Base-by-base conservation (phyloP, 225 moss, liverwort and hornwort species). In the Neckera pumila region DNA sequence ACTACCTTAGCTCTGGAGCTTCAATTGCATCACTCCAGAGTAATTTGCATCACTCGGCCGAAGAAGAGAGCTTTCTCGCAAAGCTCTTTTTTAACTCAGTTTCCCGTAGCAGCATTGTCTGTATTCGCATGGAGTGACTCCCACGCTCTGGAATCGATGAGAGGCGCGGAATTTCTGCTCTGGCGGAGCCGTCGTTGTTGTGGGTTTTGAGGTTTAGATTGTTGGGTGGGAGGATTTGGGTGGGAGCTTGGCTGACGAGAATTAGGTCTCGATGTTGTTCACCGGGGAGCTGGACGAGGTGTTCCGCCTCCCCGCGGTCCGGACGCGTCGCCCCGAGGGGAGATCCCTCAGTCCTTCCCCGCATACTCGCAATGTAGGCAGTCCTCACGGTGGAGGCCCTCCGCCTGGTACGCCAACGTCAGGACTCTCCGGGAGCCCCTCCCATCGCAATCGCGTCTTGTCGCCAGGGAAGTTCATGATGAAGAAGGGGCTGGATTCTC, bases 401-500 rank as follows among this genome's bases (percentile, higher is more conserved):
- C 89, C 84, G 74, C 86, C 89, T 11, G 87, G 91, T 42, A 89
- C 85, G 64, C 89, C 88, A 8, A 77, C 89, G 9, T 84, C 91
- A 14, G 92, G 89, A 45, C 64, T 92, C 15, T 89, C 89, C 14
- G 90, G 92, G 47, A 92, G 92, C 45, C 92, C 92, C 19, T 92
- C 90, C 7, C 88, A 90, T 81, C 90, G 91, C 14, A 89, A 91
- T 76, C 91, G 91, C 23, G 83, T 91, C 12, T 74, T 93, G 86
- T 92, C 92, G 8, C 92, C 92, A 9, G 92, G 91, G 31, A 93
- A 93, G 91, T 94, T 91, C 63, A 83, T 93, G 69, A 80, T 93
- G 84, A 94, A 91, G 67, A 91, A 92, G 63, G 93, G 91, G 10
- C 59, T 92, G 80, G 94, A 94, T 82, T 91, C 91, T 36, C 84